Conservation (phyloP, 495 filamentous ascomycete genomes). For the Penicillium argentinense region DNA sequence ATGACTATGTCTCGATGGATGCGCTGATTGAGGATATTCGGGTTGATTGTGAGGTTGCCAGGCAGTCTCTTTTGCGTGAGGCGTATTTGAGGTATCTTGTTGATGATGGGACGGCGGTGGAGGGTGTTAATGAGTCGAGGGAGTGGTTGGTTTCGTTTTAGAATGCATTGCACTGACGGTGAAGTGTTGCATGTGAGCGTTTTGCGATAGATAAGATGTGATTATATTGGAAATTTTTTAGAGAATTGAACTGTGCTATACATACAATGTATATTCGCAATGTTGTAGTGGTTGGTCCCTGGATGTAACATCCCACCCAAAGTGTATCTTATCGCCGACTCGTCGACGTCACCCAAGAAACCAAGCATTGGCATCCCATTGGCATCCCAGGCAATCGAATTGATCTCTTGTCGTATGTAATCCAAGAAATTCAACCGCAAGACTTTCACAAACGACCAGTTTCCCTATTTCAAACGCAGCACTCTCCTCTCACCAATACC, state of each 20-base stretch:
- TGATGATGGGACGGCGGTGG: conserved; percentile 34
- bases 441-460: neutral
- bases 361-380: conserved; percentile 20
- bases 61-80: conserved; percentile 65
- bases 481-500: too few relatives aligned
- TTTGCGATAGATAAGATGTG: too few relatives aligned
- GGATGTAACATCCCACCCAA: too few relatives aligned
- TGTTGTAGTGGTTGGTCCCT: too few relatives aligned
- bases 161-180: too few relatives aligned
- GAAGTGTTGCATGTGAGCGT: too few relatives aligned
- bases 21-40: conserved; percentile 84
- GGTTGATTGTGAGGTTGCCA: conserved; percentile 82
- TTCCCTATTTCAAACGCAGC: neutral
- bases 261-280: too few relatives aligned
- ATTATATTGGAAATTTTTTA: too few relatives aligned
- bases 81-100: conserved; percentile 60
- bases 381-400: conserved; percentile 11
- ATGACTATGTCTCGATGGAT: conserved; percentile 82
- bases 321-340: conserved; percentile 22
- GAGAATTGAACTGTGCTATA: too few relatives aligned
- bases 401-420: conserved; percentile 20
- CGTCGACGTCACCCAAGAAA: conserved; percentile 24
- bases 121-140: conserved; percentile 28
- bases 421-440: conserved; percentile 7
- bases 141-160: conserved; percentile 41